A percentile compares a stretch with the other conserved stretches of the same genome.
Evolutionary conservation across 805 yeast genomes (phyloP).

Genomic region (Hanseniaspora opuntiae): DNA sequence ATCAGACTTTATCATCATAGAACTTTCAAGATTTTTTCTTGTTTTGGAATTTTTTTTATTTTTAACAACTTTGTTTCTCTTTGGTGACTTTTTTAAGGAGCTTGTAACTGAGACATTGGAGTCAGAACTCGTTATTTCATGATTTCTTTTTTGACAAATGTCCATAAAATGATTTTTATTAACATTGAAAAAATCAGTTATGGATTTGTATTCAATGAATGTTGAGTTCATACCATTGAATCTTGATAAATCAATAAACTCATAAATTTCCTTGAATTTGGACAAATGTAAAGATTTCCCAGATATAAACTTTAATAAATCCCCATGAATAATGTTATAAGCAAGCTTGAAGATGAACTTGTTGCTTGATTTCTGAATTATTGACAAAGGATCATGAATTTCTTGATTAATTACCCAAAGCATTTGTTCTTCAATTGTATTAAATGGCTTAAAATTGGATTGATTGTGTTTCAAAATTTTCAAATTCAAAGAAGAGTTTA

Average conservation of each 20-base stretch:
- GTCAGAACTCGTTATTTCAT: no score
- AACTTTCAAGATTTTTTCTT: no score
- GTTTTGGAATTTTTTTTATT: no score
- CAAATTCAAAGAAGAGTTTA: not conserved
- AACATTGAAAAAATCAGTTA: not conserved
- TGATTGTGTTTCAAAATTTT: slow-evolving; percentile 1
- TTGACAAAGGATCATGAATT: not conserved
- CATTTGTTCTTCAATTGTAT: not conserved
- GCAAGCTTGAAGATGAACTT: slow-evolving; percentile 3
- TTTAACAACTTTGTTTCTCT: no score
- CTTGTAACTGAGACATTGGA: no score
- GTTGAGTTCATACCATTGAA: not conserved
- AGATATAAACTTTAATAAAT: not conserved
- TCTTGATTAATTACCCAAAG: slow-evolving; percentile 1
- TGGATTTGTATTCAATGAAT: not conserved
- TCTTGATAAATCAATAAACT: not conserved
- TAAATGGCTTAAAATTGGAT: not conserved
- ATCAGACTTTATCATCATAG: no score
- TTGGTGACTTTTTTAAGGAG: no score
- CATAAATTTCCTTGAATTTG: slow-evolving; percentile 5
- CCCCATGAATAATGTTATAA: not conserved
- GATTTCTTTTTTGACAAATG: no score
- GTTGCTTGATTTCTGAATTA: not conserved
- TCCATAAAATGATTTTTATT: not conserved
- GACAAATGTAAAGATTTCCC: not conserved